These are phyloP conservation scores for Zangia roseola DNA, from an alignment of 768 basidiomycete species.

Conservation along the genomic window DNA sequence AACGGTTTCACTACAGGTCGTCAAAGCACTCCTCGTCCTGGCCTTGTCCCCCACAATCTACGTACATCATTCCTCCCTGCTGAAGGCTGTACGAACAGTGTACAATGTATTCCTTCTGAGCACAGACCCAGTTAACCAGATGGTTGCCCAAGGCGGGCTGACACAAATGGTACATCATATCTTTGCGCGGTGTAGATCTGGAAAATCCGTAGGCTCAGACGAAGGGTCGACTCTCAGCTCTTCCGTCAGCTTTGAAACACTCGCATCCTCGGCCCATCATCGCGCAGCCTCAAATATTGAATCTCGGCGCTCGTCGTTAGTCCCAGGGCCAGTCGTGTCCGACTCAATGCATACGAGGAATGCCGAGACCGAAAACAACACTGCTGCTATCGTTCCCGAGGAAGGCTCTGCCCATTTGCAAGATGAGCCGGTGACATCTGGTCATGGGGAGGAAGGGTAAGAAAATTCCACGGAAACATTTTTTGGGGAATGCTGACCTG, in stretches of 20 bases:
- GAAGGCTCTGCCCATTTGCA: slow-evolving; percentile 1
- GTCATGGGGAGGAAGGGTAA: slow-evolving; percentile 21
- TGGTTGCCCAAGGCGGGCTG: slow-evolving; percentile 96
- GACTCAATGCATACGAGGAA: neutral
- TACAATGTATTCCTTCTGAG: slow-evolving; percentile 97
- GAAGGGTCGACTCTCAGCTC: slow-evolving; percentile 16
- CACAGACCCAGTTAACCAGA: slow-evolving; percentile 88
- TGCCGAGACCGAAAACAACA: slow-evolving; percentile 3
- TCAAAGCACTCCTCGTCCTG: slow-evolving; percentile 89
- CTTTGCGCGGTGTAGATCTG: slow-evolving; percentile 73
- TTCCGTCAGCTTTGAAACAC: slow-evolving; percentile 24
- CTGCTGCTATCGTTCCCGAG: neutral
- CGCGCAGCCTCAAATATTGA: slow-evolving; percentile 6
- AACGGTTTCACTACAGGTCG: slow-evolving; percentile 91
- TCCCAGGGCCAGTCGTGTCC: neutral
- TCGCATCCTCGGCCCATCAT: slow-evolving; percentile 9
- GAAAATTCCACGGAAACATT: neutral
- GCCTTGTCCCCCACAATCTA: slow-evolving; percentile 83
- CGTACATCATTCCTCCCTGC: slow-evolving; percentile 92
- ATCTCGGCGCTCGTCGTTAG: slow-evolving; percentile 11
- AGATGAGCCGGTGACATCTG: neutral
- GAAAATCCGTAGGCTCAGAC: slow-evolving; percentile 15
- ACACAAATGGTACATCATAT: slow-evolving; percentile 99
- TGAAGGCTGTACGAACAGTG: slow-evolving; percentile 96
- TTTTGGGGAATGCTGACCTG: slow-evolving; percentile 2